These are phyloP conservation scores for Phytopythium litorale DNA, from an alignment of 352 stramenopile species.

Conservation along the genomic window DNA sequence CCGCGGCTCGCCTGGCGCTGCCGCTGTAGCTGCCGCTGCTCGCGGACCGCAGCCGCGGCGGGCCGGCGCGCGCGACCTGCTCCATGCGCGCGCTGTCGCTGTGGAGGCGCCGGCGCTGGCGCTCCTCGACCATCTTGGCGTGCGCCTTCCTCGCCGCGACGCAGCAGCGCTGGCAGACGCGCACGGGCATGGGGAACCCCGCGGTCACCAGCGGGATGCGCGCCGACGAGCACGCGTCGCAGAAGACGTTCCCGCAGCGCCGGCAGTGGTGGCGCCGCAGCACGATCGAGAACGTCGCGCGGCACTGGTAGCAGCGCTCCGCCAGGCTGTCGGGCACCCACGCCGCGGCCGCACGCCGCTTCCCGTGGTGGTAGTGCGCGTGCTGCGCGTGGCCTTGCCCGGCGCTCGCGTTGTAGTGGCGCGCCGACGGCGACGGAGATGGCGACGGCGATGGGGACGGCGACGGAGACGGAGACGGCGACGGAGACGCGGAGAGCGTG, in stretches of 20 bases:
- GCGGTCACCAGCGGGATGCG: conserved; percentile 74
- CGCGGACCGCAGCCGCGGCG: not conserved
- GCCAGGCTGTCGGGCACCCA: conserved; percentile 85
- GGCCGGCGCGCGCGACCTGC: not conserved
- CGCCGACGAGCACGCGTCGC: conserved; percentile 77
- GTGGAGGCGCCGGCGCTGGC: conserved; percentile 27
- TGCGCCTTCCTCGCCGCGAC: conserved; percentile 67
- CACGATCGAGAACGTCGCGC: conserved; percentile 60
- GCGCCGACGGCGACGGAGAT: not conserved
- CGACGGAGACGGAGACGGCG: not conserved
- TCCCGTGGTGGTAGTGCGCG: conserved; percentile 17
- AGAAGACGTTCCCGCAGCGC: conserved; percentile 88
- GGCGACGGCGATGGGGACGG: not conserved
- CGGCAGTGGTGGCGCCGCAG: conserved; percentile 86
- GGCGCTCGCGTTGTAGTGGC: not conserved
- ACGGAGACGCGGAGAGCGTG: not conserved
- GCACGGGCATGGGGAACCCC: conserved; percentile 64
- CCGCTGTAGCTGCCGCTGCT: conserved; percentile 1
- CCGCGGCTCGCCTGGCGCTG: conserved; percentile 1
- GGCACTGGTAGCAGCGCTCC: conserved; percentile 72
- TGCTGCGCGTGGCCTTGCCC: conserved; percentile 18
- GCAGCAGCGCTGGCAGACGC: conserved; percentile 80
- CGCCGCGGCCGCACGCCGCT: conserved; percentile 42
- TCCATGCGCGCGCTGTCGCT: conserved; percentile 16
- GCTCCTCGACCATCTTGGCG: conserved; percentile 60